phyloP scores from a whole-genome alignment of 2,329 filamentous ascomycete genomes.

The Ceratocystis albifundus region DNA sequence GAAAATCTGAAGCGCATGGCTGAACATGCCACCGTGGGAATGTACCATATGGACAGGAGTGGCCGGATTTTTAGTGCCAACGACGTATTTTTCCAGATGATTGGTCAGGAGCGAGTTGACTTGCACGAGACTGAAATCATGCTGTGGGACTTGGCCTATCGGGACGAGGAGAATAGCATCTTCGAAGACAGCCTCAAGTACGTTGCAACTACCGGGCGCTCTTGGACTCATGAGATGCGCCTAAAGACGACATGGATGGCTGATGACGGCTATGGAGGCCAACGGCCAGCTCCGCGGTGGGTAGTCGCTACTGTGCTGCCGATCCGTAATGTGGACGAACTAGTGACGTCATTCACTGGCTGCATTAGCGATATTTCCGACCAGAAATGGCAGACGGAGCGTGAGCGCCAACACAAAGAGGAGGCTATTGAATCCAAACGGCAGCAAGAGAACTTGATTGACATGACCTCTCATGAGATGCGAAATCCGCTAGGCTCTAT shows the following conservation, averaged over 20 bases:
- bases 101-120: constrained; percentile 38
- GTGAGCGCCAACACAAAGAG: constrained; percentile 40
- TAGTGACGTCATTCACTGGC: constrained; percentile 38
- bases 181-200: constrained; percentile 34
- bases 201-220: constrained; percentile 33
- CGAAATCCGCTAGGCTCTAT: constrained; percentile 63
- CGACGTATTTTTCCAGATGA: constrained; percentile 43
- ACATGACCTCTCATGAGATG: constrained; percentile 63
- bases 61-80: constrained; percentile 42
- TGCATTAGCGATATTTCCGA: constrained; percentile 40
- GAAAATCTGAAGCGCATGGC: constrained; percentile 45
- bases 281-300: constrained; percentile 37
- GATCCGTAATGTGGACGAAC: constrained; percentile 37
- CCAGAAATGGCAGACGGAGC: constrained; percentile 42
- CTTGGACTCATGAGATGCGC: constrained; percentile 39
- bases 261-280: constrained; percentile 36
- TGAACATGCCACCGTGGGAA: constrained; percentile 43
- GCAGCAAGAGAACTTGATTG: constrained; percentile 72
- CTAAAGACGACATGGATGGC: constrained; percentile 38
- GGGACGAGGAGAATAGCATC: constrained; percentile 35
- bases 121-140: constrained; percentile 31
- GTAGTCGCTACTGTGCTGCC: constrained; percentile 42
- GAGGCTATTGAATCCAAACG: constrained; percentile 49
- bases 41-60: constrained; percentile 44
- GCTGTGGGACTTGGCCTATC: constrained; percentile 37